Conservation (phyloP, 2,329 filamentous ascomycete genomes). For the Colletotrichum spaethianum region DNA sequence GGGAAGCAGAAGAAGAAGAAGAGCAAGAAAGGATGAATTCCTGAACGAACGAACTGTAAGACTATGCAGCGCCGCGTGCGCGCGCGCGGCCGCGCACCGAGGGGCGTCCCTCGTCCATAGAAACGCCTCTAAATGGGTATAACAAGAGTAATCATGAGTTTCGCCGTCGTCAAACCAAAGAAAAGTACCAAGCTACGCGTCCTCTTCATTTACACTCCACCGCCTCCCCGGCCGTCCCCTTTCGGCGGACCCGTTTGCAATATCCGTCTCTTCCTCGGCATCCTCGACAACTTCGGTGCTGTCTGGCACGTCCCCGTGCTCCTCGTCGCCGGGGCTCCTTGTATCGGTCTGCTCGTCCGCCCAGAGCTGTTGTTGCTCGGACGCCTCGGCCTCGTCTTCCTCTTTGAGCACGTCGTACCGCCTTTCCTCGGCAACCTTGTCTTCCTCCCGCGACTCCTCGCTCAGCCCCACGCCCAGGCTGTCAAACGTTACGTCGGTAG, state of each 20-base stretch:
- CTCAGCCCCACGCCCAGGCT: constrained; percentile 49
- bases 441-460: constrained; percentile 41
- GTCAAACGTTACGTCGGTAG: constrained; percentile 58
- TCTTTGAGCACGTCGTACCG: constrained; percentile 25
- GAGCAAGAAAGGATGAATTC: not conserved
- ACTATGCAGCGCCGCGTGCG: constrained; percentile 3
- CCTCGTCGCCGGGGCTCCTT: not conserved
- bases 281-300: not conserved
- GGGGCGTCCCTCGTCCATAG: not conserved
- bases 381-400: constrained; percentile 27
- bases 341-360: not conserved
- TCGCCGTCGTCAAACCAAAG: constrained; percentile 4
- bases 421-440: constrained; percentile 37
- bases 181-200: not conserved
- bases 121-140: constrained; percentile 41
- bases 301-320: not conserved
- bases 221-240: constrained; percentile 23
- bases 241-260: constrained; percentile 15
- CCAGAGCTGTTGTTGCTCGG: constrained; percentile 16
- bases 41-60: constrained; percentile 26
- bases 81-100: not conserved
- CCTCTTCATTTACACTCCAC: constrained; percentile 31
- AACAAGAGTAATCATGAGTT: constrained; percentile 31
- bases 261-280: not conserved
- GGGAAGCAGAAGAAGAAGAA: not conserved